Conservation (phyloP, 805 yeast species). For the Barnettozyma wickerhamii region DNA sequence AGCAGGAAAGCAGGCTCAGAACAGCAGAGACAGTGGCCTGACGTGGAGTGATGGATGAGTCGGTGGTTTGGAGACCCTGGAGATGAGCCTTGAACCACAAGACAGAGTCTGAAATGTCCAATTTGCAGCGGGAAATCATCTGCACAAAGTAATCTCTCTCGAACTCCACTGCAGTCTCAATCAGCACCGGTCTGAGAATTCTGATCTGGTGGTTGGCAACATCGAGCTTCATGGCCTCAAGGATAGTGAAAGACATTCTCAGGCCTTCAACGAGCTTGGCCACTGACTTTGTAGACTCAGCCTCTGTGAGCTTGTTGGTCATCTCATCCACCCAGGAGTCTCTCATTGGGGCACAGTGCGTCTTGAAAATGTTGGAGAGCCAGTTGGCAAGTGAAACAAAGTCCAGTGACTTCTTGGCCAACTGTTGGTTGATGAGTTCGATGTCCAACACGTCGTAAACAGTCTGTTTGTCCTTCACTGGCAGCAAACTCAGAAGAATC, state of each 20-base stretch:
- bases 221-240: conserved; percentile 93
- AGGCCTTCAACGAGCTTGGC: conserved; percentile 66
- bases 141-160: conserved; percentile 76
- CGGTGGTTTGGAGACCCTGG: conserved; percentile 9
- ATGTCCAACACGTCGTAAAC: conserved; percentile 74
- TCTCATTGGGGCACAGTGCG: conserved; percentile 95
- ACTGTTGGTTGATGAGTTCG: conserved; percentile 70
- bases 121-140: conserved; percentile 51
- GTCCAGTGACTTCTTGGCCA: conserved; percentile 65
- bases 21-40: conserved; percentile 47
- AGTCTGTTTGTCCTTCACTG: conserved; percentile 64
- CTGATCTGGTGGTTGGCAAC: conserved; percentile 94
- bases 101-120: conserved; percentile 26
- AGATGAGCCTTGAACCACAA: conserved; percentile 20
- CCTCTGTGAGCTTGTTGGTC: conserved; percentile 42
- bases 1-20: conserved; percentile 64
- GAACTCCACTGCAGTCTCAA: conserved; percentile 83
- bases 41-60: conserved; percentile 27
- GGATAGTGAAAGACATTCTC: conserved; percentile 69
- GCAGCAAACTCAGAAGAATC: conserved; percentile 69
- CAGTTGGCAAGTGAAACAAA: conserved; percentile 67
- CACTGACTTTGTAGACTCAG: conserved; percentile 29
- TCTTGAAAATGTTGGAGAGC: conserved; percentile 74
- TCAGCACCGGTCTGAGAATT: conserved; percentile 74
- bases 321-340: conserved; percentile 85